Evolutionary conservation across 176 grass and related monocot species (phyloP), one percentile per base, ranked within the genome.

Genomic region (Musa schizocarpa): DNA sequence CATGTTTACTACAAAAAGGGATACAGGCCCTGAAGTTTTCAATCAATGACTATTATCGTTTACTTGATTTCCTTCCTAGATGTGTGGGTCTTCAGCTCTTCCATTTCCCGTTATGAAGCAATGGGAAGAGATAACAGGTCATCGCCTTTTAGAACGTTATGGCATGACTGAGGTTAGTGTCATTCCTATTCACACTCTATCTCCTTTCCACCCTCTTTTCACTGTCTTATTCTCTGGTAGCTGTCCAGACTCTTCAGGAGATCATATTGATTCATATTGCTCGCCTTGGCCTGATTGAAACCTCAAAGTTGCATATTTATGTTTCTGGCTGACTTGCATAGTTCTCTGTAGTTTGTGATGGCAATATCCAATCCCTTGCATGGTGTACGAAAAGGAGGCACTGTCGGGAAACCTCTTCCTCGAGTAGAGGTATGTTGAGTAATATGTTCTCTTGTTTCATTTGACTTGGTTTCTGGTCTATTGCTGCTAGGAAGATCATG

Each of bases 1-100:
- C 9, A 25, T 34, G n/a, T 68, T 68, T 22, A 68, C 12, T 68
- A 13, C 12, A 34, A 17, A 70, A 50, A 10, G 17, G 43, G 21
- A 70, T 70, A 52, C 1, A 50, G 4, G 23, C 17, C 16, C 19
- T 50, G 6, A 19, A 69, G 14, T 19, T 70, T 20, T 20, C 7
- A 11, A 50, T 20, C 19, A 8, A 50, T 65, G 11, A 65, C 23
- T 65, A n/a, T 61, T 61, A 65, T 9, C 9, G 52, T 51, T 51
- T 51, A 50, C 68, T 50, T 50, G 17, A 27, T 61, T 82, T 51
- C 16, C 72, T 81, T 69, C 61, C 24, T 70, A 98, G 94, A 98
- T 98, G 94, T 98, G 90, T 76, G 94, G 94, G 50, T 98, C 94
- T 57, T 98, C 90, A 76, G 90, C 94, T 69, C 94, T 98, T 87